A percentile compares a stretch with the other conserved stretches of the same genome.
These are phyloP conservation scores for Dioscorea dumetorum DNA, from an alignment of 106 monocot species.

Conservation along the genomic window DNA sequence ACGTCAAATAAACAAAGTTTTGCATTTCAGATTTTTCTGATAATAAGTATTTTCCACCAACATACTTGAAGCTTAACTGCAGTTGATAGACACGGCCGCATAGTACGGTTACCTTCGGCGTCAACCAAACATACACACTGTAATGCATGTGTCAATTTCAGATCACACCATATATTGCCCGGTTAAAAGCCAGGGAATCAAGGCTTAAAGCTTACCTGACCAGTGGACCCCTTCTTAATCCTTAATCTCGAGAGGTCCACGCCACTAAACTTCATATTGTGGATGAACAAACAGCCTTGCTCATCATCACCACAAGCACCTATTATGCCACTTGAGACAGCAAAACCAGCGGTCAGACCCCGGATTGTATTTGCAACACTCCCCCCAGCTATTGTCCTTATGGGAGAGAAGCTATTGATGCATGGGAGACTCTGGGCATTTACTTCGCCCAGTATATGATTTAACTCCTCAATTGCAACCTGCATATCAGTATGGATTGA, in stretches of 20 bases:
- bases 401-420: slow-evolving; percentile 26
- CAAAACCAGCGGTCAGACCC: slow-evolving; percentile 72
- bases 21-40: not conserved
- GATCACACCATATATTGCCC: not conserved
- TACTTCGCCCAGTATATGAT: slow-evolving; percentile 57
- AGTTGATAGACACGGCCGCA: slow-evolving; percentile 74
- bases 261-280: slow-evolving; percentile 54
- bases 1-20: not conserved
- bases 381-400: slow-evolving; percentile 80
- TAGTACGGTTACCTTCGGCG: slow-evolving; percentile 83
- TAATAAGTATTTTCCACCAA: too few relatives aligned
- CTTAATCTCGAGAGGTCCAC: slow-evolving; percentile 78
- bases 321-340: slow-evolving; percentile 67
- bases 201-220: slow-evolving; percentile 36
- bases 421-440: slow-evolving; percentile 46
- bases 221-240: slow-evolving; percentile 69
- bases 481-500: slow-evolving; percentile 3
- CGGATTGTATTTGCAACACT: slow-evolving; percentile 89
- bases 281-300: slow-evolving; percentile 53
- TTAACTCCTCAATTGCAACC: slow-evolving; percentile 64
- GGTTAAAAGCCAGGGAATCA: not conserved
- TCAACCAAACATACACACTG: slow-evolving; percentile 94
- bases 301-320: slow-evolving; percentile 91
- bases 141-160: not conserved
- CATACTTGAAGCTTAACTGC: slow-evolving; percentile 84